Conservation (phyloP, 345 rosid genomes). For the Viola odorata region DNA sequence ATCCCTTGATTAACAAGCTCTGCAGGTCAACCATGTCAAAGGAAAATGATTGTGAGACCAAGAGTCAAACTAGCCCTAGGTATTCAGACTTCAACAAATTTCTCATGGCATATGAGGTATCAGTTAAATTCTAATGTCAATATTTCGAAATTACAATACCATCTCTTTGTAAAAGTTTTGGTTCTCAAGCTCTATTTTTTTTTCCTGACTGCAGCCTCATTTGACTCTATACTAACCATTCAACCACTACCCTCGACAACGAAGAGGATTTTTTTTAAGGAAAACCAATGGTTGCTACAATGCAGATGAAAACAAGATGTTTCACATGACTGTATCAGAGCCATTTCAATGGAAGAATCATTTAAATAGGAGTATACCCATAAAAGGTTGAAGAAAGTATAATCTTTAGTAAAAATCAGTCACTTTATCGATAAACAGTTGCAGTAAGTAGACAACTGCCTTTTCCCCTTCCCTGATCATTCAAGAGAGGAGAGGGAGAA, state of each 20-base stretch:
- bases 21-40: slow-evolving; percentile 3
- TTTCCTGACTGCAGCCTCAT: slow-evolving; percentile 19
- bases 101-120: slow-evolving; percentile 12
- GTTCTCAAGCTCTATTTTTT: not conserved
- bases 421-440: no score
- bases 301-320: no score
- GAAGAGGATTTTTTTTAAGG: not conserved
- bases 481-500: no score
- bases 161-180: no score
- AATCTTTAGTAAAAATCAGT: no score
- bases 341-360: no score
- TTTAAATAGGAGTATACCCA: no score
- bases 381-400: no score
- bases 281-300: not conserved
- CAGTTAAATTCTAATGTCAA: not conserved
- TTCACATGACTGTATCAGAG: no score
- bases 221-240: slow-evolving; percentile 7
- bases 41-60: not conserved
- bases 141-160: not conserved
- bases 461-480: no score
- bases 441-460: no score
- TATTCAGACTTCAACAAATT: slow-evolving; percentile 11
- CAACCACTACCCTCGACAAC: not conserved
- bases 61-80: slow-evolving; percentile 2
- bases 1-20: slow-evolving; percentile 29